Percentiles rank a stretch among this genome's conserved stretches.
Conservation (phyloP, 768 basidiomycete genomes). For the Hemileccinum rubropunctum region DNA sequence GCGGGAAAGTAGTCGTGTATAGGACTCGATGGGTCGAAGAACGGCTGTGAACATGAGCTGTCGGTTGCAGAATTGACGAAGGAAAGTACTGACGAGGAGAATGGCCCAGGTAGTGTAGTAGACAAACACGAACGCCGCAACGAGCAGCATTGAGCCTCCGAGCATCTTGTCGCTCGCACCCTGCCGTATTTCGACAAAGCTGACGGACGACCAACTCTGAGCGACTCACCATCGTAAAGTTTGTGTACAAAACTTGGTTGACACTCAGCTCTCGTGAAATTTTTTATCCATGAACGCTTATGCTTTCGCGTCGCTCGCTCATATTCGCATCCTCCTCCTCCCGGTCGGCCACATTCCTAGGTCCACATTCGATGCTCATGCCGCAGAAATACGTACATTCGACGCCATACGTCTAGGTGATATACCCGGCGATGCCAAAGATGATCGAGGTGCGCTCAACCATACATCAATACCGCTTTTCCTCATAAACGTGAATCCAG, state of each 20-base stretch:
- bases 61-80: not conserved
- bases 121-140: slow-evolving; percentile 70
- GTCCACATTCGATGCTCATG: slow-evolving; percentile 70
- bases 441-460: slow-evolving; percentile 61
- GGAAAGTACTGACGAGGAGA: slow-evolving; percentile 58
- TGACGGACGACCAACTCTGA: not conserved
- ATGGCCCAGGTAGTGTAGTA: slow-evolving; percentile 95
- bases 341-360: slow-evolving; percentile 78
- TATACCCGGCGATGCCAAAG: slow-evolving; percentile 75
- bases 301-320: slow-evolving; percentile 80
- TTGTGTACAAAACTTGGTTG: slow-evolving; percentile 17
- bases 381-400: slow-evolving; percentile 69
- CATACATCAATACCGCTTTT: not conserved
- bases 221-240: slow-evolving; percentile 27
- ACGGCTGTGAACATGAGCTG: slow-evolving; percentile 52
- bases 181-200: slow-evolving; percentile 37
- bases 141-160: slow-evolving; percentile 77
- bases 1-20: slow-evolving; percentile 80
- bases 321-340: slow-evolving; percentile 79
- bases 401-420: slow-evolving; percentile 75
- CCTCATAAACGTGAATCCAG: slow-evolving; percentile 35
- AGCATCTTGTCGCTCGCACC: slow-evolving; percentile 76
- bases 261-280: not conserved
- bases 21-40: slow-evolving; percentile 72
- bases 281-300: slow-evolving; percentile 56